These are phyloP conservation scores for Leptomonas seymouri DNA, from an alignment of 208 protist genomes.

Conservation along the genomic window DNA sequence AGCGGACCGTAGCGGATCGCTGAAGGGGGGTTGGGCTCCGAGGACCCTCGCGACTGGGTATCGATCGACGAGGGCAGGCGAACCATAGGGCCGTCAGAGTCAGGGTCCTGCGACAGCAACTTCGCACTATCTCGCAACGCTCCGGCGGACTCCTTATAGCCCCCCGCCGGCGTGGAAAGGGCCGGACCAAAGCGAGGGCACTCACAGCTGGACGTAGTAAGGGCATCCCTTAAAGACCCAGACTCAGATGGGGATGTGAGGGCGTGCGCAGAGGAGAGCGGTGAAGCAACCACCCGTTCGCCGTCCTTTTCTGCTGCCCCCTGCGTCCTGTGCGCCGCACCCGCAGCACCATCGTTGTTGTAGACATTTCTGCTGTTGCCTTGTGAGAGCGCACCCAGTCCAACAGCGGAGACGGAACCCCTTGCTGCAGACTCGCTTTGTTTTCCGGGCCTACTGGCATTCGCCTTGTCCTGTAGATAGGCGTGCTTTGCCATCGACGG, in stretches of 20 bases:
- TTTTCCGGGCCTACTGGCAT: neutral
- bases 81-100: conserved; percentile 12
- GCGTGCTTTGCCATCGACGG: neutral
- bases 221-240: neutral
- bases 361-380: neutral
- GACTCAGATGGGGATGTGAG: neutral
- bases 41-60: neutral
- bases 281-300: neutral
- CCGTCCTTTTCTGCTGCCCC: neutral
- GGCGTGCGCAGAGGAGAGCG: neutral
- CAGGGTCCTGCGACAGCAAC: neutral
- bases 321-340: neutral
- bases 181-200: no score
- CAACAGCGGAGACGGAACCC: no score
- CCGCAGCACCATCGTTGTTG: neutral
- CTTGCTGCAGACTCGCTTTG: no score
- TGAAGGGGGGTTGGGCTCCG: neutral
- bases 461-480: neutral
- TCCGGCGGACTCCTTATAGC: neutral
- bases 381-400: neutral
- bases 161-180: neutral
- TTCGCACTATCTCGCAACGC: neutral
- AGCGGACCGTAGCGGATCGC: conserved; percentile 16
- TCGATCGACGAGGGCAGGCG: conserved; percentile 12
- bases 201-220: neutral